Base-by-base conservation (phyloP, 495 filamentous ascomycete genomes). In the Chaetomium fimeti region DNA sequence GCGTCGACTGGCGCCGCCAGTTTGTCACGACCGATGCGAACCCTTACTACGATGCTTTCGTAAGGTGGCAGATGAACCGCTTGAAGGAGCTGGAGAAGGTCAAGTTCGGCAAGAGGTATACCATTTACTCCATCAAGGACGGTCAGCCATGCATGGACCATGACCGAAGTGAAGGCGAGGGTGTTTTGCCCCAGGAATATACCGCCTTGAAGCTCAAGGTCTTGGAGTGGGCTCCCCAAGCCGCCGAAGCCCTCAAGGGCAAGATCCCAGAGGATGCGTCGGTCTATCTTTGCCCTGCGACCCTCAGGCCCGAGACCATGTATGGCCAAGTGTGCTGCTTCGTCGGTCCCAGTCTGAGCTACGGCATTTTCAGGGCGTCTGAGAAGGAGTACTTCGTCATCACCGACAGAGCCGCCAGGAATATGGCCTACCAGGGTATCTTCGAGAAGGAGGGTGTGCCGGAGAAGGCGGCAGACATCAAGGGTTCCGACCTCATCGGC, bases 121-220 rank as follows among this genome's bases (percentile, higher is more conserved):
- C 93, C 2, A 87, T 98, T 66, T 97, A 97, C 81, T 91, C 88
- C 18, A 93, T 94, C 62, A 97, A 97, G 78, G 94, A 98, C 72
- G 93, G 93, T 56, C 94, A 98, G 73, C 91, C 94, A 16, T 98
- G 94, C 79, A 91, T 98, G 88, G 94, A 97, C 76, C 94, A 98
- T 77, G 94, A 98, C 76, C 84, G 94, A 66, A 90, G 88, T 59
- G 87, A 91, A 63, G 94, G 94, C 65, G 94, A 98, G 79, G 94
- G 91, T 58, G 85, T 98, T 56, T 87, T 85, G 42, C 89, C 90
- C 18, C 93, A 97, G 72, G 90, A 97, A 71, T 98, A 98, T 76
- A 92, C 91, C 15, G 92, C 89, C 24, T 77, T 98, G 73, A 97
- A 97, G 78, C 81, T 96, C 52, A 89, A 88, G 76, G 89, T 96